Base-by-base conservation (phyloP, 2,329 filamentous ascomycete genomes). In the Xylaria sp. region DNA sequence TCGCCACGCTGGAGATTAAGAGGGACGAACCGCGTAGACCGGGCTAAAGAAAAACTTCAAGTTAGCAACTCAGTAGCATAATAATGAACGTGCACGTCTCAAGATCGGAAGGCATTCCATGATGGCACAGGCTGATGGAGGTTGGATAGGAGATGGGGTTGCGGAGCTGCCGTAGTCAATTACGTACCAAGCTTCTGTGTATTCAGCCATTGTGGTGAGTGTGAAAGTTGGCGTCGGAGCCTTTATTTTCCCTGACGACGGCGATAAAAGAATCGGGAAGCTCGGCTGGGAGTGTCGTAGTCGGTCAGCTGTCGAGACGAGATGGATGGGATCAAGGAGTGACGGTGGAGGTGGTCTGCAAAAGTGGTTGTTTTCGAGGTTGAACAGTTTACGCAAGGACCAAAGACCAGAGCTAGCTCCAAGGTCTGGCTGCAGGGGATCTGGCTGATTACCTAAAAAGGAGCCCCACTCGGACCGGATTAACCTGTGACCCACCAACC, bases 1-100 rank as follows among this genome's bases (percentile, higher is more conserved):
- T 75, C 69, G 72, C 68, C 67, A 64, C 57, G 69, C n/a, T n/a
- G 50, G 15, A 44, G 63, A 44, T 74, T 69, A 72, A 70, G 65
- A 28, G 76, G 74, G 79, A 97, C 95, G 94, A 90, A 98, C 96
- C 89, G 96, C 94, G 88, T 98, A 99, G 81, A 97, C 95, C 86
- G 95, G 95, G 88, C 95, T 99, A 78, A 73, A 80, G 60, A 68
- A 74, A 72, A 69, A 70, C 66, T 63, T 70, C 72, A 37, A 37
- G 70, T 78, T 76, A 79, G 75, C 71, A 66, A 68, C 6, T 52
- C 12, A 15, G 60, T 55, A 39, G 20, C 25, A 44, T 50, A 69
- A 50, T 5, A 39, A 59, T 28, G 13, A 2, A 15, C 39, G 15
- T 32, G 54, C 2, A 39, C 37, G 62, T 54, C 52, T 32, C n/a